Base-by-base conservation (phyloP, 1,284 basidiomycete species). In the Leccinum idahoense region DNA sequence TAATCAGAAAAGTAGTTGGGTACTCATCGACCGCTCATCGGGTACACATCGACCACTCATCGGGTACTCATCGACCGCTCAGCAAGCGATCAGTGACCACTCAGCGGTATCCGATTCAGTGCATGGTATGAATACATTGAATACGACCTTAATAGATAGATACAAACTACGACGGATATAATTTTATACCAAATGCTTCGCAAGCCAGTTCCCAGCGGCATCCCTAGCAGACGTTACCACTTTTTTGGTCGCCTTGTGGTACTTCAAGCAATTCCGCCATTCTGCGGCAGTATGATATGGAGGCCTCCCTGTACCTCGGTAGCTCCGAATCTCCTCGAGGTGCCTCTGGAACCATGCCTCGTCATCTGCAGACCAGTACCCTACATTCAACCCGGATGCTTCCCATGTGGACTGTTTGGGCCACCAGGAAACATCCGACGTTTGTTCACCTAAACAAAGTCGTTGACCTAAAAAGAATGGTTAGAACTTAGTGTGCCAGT, bases 301-400 rank as follows among this genome's bases (percentile, higher is more conserved):
- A 18, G 57, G 23, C 4, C 2, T 2, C 2, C 55, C 37, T 5
- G 3, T 32, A 4, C 46, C 58, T 39, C 2, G 0, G 15, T 62
- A 63, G 2, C 37, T 11, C 1, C 12, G 8, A 15, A 64, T 64
- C 4, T 7, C 20, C 11, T 64, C 5, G 1, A 64, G 51, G 20
- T 61, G 55, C 37, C 35, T 37, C 39, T 66, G 39, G 44, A 56
- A 65, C 58, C 64, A 65, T 1, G 6, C 20, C 37, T 66, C 29
- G 5, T 64, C 20, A 2, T 66, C 61, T 8, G 35, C 15, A 4
- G 62, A 64, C 65, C 65, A 66, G 49, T 66, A 66, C 1, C 58
- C 62, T 1, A 60, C 56, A 7, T 63, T 57, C 8, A 66, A 18
- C 0, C 64, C 58, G 53, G 32, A 62, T 0, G 4, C 7, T 49